These are phyloP conservation scores for Rhodotorula sp. DNA, from an alignment of 1,284 basidiomycete genomes.

Conservation along the genomic window DNA sequence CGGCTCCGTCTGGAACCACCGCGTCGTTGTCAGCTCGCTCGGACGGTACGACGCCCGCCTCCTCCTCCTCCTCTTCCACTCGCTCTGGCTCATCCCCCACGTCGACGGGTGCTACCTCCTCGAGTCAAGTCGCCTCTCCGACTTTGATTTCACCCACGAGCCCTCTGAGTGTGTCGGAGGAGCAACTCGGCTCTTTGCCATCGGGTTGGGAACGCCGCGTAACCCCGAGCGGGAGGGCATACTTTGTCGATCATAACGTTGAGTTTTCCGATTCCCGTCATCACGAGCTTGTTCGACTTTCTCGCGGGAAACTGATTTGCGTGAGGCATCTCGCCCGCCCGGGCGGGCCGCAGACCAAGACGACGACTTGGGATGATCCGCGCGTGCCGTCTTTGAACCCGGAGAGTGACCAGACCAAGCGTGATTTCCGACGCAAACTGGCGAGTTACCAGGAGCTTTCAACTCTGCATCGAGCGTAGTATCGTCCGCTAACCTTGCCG, in stretches of 20 bases:
- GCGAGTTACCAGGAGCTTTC: slow-evolving; percentile 6
- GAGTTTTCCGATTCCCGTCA: slow-evolving; percentile 51
- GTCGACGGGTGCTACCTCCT: no score
- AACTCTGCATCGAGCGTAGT: neutral
- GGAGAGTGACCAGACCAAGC: slow-evolving; percentile 98
- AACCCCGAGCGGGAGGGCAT: slow-evolving; percentile 23
- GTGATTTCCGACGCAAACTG: slow-evolving; percentile 95
- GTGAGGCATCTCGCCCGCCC: fast-evolving
- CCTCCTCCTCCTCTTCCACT: no score
- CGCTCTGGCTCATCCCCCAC: no score
- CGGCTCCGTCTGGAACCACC: no score
- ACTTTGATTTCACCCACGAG: neutral
- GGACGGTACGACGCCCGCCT: neutral
- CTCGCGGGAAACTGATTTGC: no score
- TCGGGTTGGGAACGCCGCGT: slow-evolving; percentile 79
- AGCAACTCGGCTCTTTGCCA: slow-evolving; percentile 74
- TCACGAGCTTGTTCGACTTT: no score
- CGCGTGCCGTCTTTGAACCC: slow-evolving; percentile 78
- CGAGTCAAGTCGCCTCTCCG: neutral
- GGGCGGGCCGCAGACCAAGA: slow-evolving; percentile 49
- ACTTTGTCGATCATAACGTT: slow-evolving; percentile 60
- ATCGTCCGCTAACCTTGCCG: neutral
- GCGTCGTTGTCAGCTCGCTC: no score
- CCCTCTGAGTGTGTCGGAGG: slow-evolving; percentile 70
- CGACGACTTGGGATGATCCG: slow-evolving; percentile 93